These are phyloP conservation scores for Lanmaoa pseudosensibilis DNA, from an alignment of 768 basidiomycete species.

Conservation along the genomic window DNA sequence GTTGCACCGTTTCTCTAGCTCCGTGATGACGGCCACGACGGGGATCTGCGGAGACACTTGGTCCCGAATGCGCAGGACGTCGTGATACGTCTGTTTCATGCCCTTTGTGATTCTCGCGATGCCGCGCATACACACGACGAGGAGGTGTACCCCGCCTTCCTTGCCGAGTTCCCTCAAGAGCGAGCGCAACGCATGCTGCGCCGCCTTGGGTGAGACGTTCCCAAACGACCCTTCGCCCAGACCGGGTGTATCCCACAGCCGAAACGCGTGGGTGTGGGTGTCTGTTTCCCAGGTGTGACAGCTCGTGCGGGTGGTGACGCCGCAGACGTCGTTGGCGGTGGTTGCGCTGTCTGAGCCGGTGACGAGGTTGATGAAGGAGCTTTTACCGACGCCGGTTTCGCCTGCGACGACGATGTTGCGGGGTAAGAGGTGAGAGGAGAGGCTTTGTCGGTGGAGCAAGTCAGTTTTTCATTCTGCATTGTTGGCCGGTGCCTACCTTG, in stretches of 20 bases:
- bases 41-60: constrained; percentile 21
- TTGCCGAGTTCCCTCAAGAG: constrained; percentile 22
- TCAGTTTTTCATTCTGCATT: background rate
- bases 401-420: constrained; percentile 26
- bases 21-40: constrained; percentile 28
- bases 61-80: constrained; percentile 19
- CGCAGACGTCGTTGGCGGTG: constrained; percentile 23
- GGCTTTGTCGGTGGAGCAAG: background rate
- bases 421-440: constrained; percentile 3
- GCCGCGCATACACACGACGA: constrained; percentile 28
- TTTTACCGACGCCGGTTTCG: constrained; percentile 29
- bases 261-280: constrained; percentile 15
- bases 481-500: constrained; percentile 5
- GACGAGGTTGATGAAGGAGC: constrained; percentile 28
- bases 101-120: constrained; percentile 16
- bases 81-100: constrained; percentile 23
- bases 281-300: constrained; percentile 23
- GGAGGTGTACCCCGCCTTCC: constrained; percentile 26
- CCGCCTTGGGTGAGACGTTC: constrained; percentile 22
- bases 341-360: constrained; percentile 12
- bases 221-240: constrained; percentile 25
- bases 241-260: constrained; percentile 28
- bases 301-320: constrained; percentile 19
- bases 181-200: constrained; percentile 18
- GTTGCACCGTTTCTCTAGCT: constrained; percentile 24